Evolutionary conservation across 768 basidiomycete species (phyloP).

Genomic region (Tricholoma sp.): DNA sequence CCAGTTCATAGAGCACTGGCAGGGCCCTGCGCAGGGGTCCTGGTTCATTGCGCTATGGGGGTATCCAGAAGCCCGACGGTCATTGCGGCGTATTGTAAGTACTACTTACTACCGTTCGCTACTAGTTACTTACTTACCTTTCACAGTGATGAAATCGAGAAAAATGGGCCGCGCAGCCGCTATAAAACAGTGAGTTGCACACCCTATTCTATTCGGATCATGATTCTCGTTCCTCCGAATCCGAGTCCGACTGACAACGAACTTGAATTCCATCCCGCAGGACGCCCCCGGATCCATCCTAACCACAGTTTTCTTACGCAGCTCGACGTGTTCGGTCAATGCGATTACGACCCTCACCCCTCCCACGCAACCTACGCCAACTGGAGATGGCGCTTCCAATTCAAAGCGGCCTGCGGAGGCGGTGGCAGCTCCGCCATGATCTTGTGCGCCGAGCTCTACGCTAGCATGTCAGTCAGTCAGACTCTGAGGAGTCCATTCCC

Average conservation of each 20-base stretch:
- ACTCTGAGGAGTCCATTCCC: no score
- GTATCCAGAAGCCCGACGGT: slow-evolving; percentile 64
- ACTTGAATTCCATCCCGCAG: slow-evolving; percentile 18
- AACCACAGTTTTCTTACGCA: slow-evolving; percentile 58
- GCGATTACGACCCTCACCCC: slow-evolving; percentile 43
- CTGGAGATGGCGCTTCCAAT: no score
- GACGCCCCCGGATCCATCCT: slow-evolving; percentile 36
- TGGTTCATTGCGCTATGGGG: slow-evolving; percentile 74
- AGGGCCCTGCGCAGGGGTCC: slow-evolving; percentile 50
- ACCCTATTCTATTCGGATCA: background rate
- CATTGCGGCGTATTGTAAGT: slow-evolving; percentile 50
- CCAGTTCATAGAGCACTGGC: slow-evolving; percentile 49
- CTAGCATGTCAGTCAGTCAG: no score
- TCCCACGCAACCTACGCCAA: slow-evolving; percentile 7
- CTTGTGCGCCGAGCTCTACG: no score
- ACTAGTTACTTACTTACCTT: background rate
- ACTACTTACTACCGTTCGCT: slow-evolving; percentile 1
- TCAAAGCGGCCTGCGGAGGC: no score
- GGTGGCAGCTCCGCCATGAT: no score
- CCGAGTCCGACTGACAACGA: no score
- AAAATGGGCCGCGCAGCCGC: slow-evolving; percentile 39
- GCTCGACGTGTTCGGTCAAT: slow-evolving; percentile 48
- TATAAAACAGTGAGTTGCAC: slow-evolving; percentile 39
- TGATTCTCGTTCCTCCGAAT: no score
- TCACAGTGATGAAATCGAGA: slow-evolving; percentile 45